These are phyloP conservation scores for Lizonia empirigonia DNA, from an alignment of 2,329 filamentous ascomycete genomes.

Conservation along the genomic window DNA sequence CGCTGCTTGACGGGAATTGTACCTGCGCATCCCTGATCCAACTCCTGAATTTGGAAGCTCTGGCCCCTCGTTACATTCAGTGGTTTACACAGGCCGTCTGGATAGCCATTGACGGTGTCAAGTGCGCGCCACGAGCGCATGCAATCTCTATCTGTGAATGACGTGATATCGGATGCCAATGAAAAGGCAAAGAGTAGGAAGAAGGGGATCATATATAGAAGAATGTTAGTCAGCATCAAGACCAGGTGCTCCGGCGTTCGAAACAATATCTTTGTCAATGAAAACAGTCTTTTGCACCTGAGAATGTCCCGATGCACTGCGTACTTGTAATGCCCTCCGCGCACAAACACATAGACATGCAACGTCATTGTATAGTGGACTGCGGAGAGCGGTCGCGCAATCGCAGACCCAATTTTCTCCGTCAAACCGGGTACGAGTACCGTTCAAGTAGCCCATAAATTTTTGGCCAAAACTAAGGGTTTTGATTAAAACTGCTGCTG, in stretches of 20 bases:
- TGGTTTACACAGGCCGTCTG: slow-evolving; percentile 24
- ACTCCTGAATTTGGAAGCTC: slow-evolving; percentile 32
- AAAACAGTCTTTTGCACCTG: not conserved
- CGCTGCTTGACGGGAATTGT: not conserved
- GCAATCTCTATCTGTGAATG: slow-evolving; percentile 22
- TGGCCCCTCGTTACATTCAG: slow-evolving; percentile 17
- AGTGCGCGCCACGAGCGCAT: slow-evolving; percentile 18
- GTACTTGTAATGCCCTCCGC: too few relatives aligned
- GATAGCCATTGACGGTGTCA: slow-evolving; percentile 25
- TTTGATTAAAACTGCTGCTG: too few relatives aligned
- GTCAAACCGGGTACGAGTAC: too few relatives aligned
- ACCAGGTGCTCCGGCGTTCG: too few relatives aligned
- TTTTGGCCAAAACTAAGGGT: too few relatives aligned
- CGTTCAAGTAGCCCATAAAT: too few relatives aligned
- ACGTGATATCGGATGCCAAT: slow-evolving; percentile 19
- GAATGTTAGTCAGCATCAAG: not conserved
- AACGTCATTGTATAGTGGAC: too few relatives aligned
- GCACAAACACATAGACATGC: too few relatives aligned
- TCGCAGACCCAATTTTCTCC: too few relatives aligned
- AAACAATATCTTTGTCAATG: too few relatives aligned
- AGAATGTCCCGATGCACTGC: too few relatives aligned
- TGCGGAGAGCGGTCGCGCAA: too few relatives aligned
- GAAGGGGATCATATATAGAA: not conserved
- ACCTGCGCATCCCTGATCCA: slow-evolving; percentile 37
- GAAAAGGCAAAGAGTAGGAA: not conserved